Conservation (phyloP, 78 protist species). For the Planoprotostelium fungivorum region DNA sequence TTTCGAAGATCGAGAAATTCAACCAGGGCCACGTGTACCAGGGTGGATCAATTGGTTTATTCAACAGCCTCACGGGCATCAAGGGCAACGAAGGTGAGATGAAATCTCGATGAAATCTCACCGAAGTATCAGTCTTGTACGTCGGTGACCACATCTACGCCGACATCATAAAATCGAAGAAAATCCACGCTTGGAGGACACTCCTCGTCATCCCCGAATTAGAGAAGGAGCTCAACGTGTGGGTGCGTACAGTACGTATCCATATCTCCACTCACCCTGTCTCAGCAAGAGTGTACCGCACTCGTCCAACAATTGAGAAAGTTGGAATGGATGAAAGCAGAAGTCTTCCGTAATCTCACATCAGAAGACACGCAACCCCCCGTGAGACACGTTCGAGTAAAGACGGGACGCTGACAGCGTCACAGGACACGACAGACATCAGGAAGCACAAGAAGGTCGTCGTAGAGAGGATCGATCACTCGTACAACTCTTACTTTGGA, state of each 20-base stretch:
- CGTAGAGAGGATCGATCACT: constrained; percentile 15
- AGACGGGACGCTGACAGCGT: background rate
- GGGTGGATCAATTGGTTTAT: constrained; percentile 61
- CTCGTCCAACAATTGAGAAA: constrained; percentile 34
- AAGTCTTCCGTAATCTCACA: constrained; percentile 49
- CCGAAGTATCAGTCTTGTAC: constrained; percentile 35
- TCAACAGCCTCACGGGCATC: constrained; percentile 55
- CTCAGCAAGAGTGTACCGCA: background rate
- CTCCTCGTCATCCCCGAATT: constrained; percentile 65
- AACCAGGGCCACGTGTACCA: constrained; percentile 50
- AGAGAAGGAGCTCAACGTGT: constrained; percentile 29
- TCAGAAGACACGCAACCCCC: constrained; percentile 32
- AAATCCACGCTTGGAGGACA: constrained; percentile 68
- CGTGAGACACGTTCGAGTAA: background rate
- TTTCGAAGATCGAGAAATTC: constrained; percentile 43
- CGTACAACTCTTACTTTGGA: constrained; percentile 63
- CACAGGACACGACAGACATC: constrained; percentile 32
- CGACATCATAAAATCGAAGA: constrained; percentile 66
- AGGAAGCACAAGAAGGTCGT: constrained; percentile 27
- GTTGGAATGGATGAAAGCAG: constrained; percentile 65
- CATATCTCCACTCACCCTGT: background rate
- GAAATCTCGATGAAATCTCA: background rate
- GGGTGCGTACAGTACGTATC: constrained; percentile 2
- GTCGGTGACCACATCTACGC: constrained; percentile 74
- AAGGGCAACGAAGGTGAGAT: constrained; percentile 18